phyloP scores from a whole-genome alignment of 106 monocot species.

The Allium fistulosum region DNA sequence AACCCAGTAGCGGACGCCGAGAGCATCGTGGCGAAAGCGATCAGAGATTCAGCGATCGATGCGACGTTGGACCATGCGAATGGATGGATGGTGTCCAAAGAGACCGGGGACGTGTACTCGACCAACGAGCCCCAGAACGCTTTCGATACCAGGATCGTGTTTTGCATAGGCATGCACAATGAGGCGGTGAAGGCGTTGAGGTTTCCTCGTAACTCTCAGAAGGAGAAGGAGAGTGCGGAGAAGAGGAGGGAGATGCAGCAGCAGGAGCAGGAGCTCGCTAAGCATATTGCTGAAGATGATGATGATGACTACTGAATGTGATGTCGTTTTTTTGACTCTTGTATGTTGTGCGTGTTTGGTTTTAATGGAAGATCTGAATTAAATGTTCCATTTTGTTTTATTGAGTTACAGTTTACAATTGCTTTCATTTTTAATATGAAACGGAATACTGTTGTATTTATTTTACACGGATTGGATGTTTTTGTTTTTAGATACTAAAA shows the following conservation, averaged over 20 bases:
- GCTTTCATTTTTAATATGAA: too few species aligned
- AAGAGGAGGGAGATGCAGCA: slow-evolving; percentile 93
- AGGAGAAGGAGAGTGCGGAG: slow-evolving; percentile 95
- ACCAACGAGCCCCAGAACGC: slow-evolving; percentile 94
- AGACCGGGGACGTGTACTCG: slow-evolving; percentile 92
- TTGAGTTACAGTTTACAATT: too few species aligned
- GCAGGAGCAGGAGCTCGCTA: slow-evolving; percentile 89
- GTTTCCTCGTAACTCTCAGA: slow-evolving; percentile 86
- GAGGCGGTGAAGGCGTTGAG: slow-evolving; percentile 87
- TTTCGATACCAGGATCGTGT: slow-evolving; percentile 87
- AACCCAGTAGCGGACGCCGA: slow-evolving; percentile 92
- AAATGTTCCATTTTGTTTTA: too few species aligned
- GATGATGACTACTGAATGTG: slow-evolving; percentile 70
- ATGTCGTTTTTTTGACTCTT: too few species aligned
- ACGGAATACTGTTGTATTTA: too few species aligned
- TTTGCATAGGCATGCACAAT: slow-evolving; percentile 98
- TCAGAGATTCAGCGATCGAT: slow-evolving; percentile 90
- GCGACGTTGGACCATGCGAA: slow-evolving; percentile 81
- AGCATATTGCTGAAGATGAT: slow-evolving; percentile 91
- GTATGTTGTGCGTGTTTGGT: too few species aligned
- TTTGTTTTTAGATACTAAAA: too few species aligned
- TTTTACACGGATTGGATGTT: too few species aligned
- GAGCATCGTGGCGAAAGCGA: slow-evolving; percentile 91
- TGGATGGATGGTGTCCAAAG: slow-evolving; percentile 95
- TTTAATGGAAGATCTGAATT: too few species aligned